Evolutionary conservation across 768 basidiomycete species (phyloP).

Genomic region (Kwoniella botswanensis): DNA sequence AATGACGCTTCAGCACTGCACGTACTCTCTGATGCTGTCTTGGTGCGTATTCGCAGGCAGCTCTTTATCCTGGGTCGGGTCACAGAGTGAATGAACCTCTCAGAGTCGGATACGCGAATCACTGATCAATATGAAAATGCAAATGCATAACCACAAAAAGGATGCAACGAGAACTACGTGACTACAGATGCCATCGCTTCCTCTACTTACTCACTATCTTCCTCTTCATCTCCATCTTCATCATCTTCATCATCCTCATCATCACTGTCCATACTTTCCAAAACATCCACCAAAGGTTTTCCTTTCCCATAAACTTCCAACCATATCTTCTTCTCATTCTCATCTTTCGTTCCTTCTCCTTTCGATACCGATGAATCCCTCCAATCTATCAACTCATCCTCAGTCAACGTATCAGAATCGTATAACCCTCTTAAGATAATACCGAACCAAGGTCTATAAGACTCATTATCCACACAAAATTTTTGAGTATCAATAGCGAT

Average conservation of each 20-base stretch:
- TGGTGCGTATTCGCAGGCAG: too few species aligned
- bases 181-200: not conserved
- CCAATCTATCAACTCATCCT: constrained; percentile 89
- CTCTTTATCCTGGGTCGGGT: too few species aligned
- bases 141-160: not conserved
- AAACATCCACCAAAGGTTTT: constrained; percentile 48
- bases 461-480: constrained; percentile 61
- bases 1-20: too few species aligned
- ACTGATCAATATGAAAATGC: not conserved
- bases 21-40: too few species aligned
- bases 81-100: too few species aligned
- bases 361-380: constrained; percentile 63
- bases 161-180: not conserved
- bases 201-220: constrained; percentile 35
- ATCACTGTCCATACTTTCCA: constrained; percentile 52
- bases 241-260: constrained; percentile 55
- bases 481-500: constrained; percentile 65
- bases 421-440: constrained; percentile 84
- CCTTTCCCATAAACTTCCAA: constrained; percentile 45
- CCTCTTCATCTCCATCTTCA: constrained; percentile 56
- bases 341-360: constrained; percentile 72
- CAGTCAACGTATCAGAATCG: constrained; percentile 88
- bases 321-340: constrained; percentile 62
- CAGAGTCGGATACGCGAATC: too few species aligned
- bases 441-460: constrained; percentile 72